These are phyloP conservation scores for Pistacia integerrima DNA, from an alignment of 345 rosid species.

Conservation along the genomic window DNA sequence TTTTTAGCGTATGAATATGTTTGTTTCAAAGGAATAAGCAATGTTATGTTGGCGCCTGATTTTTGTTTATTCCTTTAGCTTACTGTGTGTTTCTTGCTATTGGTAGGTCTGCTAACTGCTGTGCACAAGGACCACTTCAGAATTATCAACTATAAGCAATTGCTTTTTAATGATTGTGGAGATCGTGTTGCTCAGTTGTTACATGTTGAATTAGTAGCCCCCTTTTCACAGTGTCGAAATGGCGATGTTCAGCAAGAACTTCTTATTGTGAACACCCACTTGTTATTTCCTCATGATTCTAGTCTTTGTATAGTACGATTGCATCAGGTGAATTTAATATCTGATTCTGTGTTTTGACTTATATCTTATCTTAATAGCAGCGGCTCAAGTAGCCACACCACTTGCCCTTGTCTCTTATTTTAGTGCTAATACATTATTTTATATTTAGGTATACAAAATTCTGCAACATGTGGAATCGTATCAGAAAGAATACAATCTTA, in stretches of 20 bases:
- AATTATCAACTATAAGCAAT: slow-evolving; percentile 67
- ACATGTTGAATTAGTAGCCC: slow-evolving; percentile 58
- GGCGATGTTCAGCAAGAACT: slow-evolving; percentile 48
- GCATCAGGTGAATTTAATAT: slow-evolving; percentile 51
- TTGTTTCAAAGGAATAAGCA: background rate
- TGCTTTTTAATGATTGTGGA: slow-evolving; percentile 75
- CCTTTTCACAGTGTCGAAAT: slow-evolving; percentile 38
- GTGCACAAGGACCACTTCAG: slow-evolving; percentile 74
- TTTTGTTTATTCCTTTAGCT: background rate
- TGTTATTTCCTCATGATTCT: slow-evolving; percentile 90
- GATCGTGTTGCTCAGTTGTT: slow-evolving; percentile 78
- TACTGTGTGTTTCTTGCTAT: background rate
- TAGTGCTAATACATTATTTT: background rate
- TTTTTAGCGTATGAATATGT: background rate
- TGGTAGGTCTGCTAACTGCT: slow-evolving; percentile 77
- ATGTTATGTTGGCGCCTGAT: background rate
- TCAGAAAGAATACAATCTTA: slow-evolving; percentile 74
- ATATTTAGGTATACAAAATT: slow-evolving; percentile 75
- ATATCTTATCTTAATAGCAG: background rate
- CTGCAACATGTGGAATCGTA: slow-evolving; percentile 78
- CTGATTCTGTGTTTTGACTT: background rate
- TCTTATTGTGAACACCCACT: slow-evolving; percentile 90
- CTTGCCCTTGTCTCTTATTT: background rate
- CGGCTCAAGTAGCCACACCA: background rate
- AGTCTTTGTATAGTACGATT: slow-evolving; percentile 70